phyloP scores from a whole-genome alignment of 345 rosid genomes.

The Hibiscus trionum region DNA sequence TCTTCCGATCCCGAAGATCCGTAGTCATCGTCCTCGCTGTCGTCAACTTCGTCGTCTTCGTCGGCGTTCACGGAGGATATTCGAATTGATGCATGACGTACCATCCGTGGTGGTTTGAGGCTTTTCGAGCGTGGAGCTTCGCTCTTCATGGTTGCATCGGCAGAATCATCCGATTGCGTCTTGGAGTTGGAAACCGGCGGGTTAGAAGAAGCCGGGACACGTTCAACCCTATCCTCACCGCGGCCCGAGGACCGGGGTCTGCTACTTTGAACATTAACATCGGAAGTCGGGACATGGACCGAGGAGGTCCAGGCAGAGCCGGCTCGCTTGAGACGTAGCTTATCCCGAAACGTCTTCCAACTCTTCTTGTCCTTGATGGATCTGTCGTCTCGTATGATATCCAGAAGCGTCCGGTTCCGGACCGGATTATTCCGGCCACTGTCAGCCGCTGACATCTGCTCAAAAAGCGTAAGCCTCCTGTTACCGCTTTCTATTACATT shows the following conservation, averaged over 20 bases:
- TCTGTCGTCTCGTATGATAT: conserved; percentile 43
- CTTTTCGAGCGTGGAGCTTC: conserved; percentile 29
- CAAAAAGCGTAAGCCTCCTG: conserved; percentile 20
- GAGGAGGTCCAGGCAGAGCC: conserved; percentile 69
- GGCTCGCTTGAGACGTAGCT: conserved; percentile 58
- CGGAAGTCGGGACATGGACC: conserved; percentile 49
- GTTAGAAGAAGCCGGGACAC: not conserved
- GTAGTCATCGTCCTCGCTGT: not conserved
- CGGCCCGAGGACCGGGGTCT: conserved; percentile 31
- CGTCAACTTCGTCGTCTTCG: too few relatives aligned
- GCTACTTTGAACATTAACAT: conserved; percentile 29
- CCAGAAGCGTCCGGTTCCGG: conserved; percentile 14
- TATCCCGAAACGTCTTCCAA: conserved; percentile 76
- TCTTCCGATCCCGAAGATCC: conserved; percentile 28
- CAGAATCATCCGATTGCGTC: conserved; percentile 8
- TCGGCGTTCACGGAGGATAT: conserved; percentile 5
- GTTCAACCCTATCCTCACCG: conserved; percentile 16
- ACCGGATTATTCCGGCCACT: conserved; percentile 18
- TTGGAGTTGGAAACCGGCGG: too few relatives aligned
- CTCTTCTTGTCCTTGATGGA: conserved; percentile 50
- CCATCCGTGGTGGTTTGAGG: conserved; percentile 37
- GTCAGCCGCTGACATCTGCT: conserved; percentile 46
- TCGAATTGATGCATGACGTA: conserved; percentile 48
- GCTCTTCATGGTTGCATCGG: conserved; percentile 13
- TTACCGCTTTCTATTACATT: conserved; percentile 20